phyloP scores from a whole-genome alignment of 2,329 filamentous ascomycete species.

The Calonectria hawksworthii region DNA sequence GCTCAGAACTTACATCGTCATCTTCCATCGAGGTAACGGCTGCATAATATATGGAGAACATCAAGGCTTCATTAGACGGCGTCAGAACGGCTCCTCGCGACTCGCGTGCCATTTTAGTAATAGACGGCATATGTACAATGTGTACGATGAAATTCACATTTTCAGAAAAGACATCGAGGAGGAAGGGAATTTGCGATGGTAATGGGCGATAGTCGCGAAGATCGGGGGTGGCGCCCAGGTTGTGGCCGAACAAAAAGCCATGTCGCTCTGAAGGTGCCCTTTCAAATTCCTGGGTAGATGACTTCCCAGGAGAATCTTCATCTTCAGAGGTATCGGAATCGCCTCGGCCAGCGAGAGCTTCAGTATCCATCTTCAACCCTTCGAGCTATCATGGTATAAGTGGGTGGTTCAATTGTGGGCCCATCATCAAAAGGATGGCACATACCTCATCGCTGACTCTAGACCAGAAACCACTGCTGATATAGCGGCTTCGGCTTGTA shows the following conservation, averaged over 20 bases:
- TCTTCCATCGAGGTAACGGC: slow-evolving; percentile 70
- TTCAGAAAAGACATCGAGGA: slow-evolving; percentile 64
- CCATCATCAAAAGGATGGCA: neutral
- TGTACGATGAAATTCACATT: slow-evolving; percentile 64
- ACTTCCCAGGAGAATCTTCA: slow-evolving; percentile 48
- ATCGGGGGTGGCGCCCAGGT: slow-evolving; percentile 48
- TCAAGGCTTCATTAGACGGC: slow-evolving; percentile 63
- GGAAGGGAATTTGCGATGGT: slow-evolving; percentile 68
- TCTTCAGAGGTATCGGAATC: slow-evolving; percentile 57
- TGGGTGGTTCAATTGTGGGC: neutral
- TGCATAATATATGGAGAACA: slow-evolving; percentile 71
- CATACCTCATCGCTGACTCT: slow-evolving; percentile 68
- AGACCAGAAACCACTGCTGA: slow-evolving; percentile 69
- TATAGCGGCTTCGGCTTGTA: slow-evolving; percentile 59
- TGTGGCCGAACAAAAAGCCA: slow-evolving; percentile 66
- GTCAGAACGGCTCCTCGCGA: slow-evolving; percentile 52
- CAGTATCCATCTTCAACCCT: slow-evolving; percentile 58
- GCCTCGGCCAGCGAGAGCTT: slow-evolving; percentile 45
- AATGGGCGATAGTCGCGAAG: slow-evolving; percentile 62
- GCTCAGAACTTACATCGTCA: slow-evolving; percentile 60
- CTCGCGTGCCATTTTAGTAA: slow-evolving; percentile 51
- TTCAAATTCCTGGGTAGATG: slow-evolving; percentile 55
- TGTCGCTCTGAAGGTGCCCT: slow-evolving; percentile 61
- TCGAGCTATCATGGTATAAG: slow-evolving; percentile 53
- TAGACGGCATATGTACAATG: slow-evolving; percentile 61